Evolutionary conservation across 192 early-diverging fungal species (phyloP), one percentile per base, ranked within the genome.

Genomic region (Coemansia sp.): DNA sequence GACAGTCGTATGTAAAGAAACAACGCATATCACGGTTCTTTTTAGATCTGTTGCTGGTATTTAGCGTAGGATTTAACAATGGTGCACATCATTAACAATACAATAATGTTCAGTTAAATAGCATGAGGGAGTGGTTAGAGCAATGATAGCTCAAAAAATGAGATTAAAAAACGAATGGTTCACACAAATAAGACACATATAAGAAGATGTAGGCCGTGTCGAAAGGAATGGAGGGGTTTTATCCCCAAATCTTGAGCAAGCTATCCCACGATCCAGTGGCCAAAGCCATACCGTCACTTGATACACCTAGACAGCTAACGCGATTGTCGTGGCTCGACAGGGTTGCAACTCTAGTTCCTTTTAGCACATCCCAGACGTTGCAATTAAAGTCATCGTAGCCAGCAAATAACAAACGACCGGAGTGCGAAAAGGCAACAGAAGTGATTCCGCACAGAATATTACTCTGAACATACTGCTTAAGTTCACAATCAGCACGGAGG

Each of bases 351-450:
- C 96, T 85, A 57, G 97, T 91, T 52, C 95, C 93, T 82, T 96
- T 95, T 42, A 99, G 86, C 27, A 95, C 96, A 79, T 99, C 97
- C 97, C 97, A 99, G 11, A 99, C 95, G 69, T 99, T 97, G 87
- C 95, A 97, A 84, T 97, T 97, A 78, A 94, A 98, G 78, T 99
- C 96, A 70, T 99, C 97, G 67, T 98, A 98, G 23, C 97, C 97
- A 25, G 96, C 95, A 90, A 99, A 99, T 63, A 99, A 74, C 29
- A 98, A 78, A 20, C 97, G 89, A 21, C 97, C 97, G 5, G 95
- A 97, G 63, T 96, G 88, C 63, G 95, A 97, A 72, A 99, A 99
- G 5, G 89, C 96, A 20, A 99, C 91, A 14, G 95, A 97, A 0
- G 97, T 99, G 75, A 99, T 96, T 22, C 97, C 97, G 79, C 96